Evolutionary conservation across 1,284 basidiomycete species (phyloP).

Genomic region (Fomitiporia mediterranea): DNA sequence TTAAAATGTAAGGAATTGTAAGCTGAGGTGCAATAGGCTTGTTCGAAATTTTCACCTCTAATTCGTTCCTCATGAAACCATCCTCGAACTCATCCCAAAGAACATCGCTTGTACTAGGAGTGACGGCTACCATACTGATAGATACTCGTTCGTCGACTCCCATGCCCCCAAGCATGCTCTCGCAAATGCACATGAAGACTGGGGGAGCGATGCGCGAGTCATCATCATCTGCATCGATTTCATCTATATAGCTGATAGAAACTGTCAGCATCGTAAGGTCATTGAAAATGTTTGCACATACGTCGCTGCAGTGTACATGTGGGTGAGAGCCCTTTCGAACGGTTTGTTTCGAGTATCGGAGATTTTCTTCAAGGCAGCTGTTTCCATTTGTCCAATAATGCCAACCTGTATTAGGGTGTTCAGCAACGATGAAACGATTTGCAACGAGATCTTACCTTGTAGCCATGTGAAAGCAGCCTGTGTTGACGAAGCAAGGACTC

Average conservation of each 20-base stretch:
- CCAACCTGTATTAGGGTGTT: constrained; percentile 47
- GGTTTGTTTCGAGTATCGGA: constrained; percentile 79
- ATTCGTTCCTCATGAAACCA: constrained; percentile 73
- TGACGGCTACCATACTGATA: constrained; percentile 77
- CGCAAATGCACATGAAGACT: constrained; percentile 69
- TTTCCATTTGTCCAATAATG: constrained; percentile 90
- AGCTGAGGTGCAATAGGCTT: not conserved
- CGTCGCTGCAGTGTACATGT: constrained; percentile 88
- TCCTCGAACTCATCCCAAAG: constrained; percentile 90
- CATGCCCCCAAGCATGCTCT: constrained; percentile 50
- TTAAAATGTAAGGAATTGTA: not conserved
- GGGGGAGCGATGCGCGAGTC: constrained; percentile 47
- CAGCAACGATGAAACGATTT: not conserved
- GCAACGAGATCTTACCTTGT: constrained; percentile 46
- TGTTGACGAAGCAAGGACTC: not conserved
- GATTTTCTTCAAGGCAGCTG: constrained; percentile 91
- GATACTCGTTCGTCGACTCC: constrained; percentile 53
- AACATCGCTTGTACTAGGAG: constrained; percentile 86
- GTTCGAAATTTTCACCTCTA: constrained; percentile 55
- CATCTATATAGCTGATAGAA: constrained; percentile 64
- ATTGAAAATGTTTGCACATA: constrained; percentile 42
- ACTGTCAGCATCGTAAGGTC: constrained; percentile 7
- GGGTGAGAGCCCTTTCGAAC: constrained; percentile 78
- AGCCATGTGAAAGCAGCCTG: constrained; percentile 80
- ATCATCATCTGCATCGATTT: constrained; percentile 64